Evolutionary conservation across 2,329 filamentous ascomycete genomes (phyloP), one percentile per base, ranked within the genome.

Genomic region (Neofusicoccum sp.): DNA sequence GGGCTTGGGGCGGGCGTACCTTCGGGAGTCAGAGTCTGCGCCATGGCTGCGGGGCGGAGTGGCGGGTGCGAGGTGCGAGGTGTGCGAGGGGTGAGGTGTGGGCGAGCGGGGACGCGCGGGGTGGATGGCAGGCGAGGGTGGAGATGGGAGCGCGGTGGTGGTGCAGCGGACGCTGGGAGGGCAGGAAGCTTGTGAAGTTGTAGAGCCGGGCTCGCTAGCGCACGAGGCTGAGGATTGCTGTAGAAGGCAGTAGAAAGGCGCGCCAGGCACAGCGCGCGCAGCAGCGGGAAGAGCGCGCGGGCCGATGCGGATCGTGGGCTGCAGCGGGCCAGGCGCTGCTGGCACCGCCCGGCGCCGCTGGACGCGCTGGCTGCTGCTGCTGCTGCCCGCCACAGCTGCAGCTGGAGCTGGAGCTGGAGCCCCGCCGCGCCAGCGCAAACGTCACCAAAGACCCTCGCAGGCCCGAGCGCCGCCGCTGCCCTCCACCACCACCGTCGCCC

Each of bases 1-100:
- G 14, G 54, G 41, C 29, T n/a, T 56, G 66, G 71, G 71, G 73
- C 71, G 70, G 68, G 56, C 67, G 68, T 74, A 78, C 76, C 76
- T 77, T 78, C 76, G 64, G 76, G 76, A 62, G 71, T 74, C 56
- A 77, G 62, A 62, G 63, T 54, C 44, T 66, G 52, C 29, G 64
- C 64, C 67, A 68, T 68, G 52, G 50, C 54, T 62, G 64, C 33
- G 56, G 11, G 41, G 54, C 22, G 31, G 3, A 34, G 56, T 41
- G 22, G 22, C 22, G 22, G 22, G 22, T 22, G 22, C n/a, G 48
- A 34, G 47, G 4, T 28, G 44, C 44, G 36, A 22, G 22, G 22
- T n/a, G 50, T 41, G 14, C 6, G 14, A n/a, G 41, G 12, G 8
- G 41, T 43, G 6, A 8, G 36, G 37, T 22, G 31, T 43, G 36